Evolutionary conservation across 225 moss, liverwort and hornwort species (phyloP).

Genomic region (Sphagnum tenellum): DNA sequence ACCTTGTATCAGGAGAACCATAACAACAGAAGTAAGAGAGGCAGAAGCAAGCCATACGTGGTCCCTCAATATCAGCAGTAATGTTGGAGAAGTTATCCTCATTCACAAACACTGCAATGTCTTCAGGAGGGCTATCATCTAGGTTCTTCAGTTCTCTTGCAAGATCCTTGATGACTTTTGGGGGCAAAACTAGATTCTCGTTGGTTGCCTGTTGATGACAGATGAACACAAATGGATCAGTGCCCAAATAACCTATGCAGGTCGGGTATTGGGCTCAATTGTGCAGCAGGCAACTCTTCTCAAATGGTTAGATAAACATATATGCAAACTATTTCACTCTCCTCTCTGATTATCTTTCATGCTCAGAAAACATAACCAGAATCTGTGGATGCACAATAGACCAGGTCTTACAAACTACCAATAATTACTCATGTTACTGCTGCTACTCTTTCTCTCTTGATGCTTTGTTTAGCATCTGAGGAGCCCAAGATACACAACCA

Average conservation of each 20-base stretch:
- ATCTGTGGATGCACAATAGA: too few species aligned
- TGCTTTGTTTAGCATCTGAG: too few species aligned
- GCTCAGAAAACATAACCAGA: too few species aligned
- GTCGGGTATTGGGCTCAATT: too few species aligned
- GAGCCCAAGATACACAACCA: too few species aligned
- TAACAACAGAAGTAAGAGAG: too few species aligned
- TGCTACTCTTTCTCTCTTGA: too few species aligned
- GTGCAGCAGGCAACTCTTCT: too few species aligned
- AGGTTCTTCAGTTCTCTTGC: conserved; percentile 90
- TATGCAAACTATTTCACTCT: conserved; percentile 1
- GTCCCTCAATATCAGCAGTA: conserved; percentile 93
- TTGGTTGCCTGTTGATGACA: conserved; percentile 66
- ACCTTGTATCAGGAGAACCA: too few species aligned
- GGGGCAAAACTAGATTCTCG: conserved; percentile 79
- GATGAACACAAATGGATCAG: not conserved
- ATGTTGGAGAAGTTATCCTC: conserved; percentile 98
- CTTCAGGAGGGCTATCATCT: conserved; percentile 97
- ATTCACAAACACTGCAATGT: conserved; percentile 87
- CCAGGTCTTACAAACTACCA: too few species aligned
- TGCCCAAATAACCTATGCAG: not conserved
- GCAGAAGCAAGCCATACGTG: conserved; percentile 34
- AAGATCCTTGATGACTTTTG: conserved; percentile 95
- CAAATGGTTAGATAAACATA: not conserved
- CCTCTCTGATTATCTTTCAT: not conserved
- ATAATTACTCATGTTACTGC: too few species aligned